Evolutionary conservation across 2,329 filamentous ascomycete species (phyloP), one percentile per base, ranked within the genome.

Genomic region (Nemania diffusa): DNA sequence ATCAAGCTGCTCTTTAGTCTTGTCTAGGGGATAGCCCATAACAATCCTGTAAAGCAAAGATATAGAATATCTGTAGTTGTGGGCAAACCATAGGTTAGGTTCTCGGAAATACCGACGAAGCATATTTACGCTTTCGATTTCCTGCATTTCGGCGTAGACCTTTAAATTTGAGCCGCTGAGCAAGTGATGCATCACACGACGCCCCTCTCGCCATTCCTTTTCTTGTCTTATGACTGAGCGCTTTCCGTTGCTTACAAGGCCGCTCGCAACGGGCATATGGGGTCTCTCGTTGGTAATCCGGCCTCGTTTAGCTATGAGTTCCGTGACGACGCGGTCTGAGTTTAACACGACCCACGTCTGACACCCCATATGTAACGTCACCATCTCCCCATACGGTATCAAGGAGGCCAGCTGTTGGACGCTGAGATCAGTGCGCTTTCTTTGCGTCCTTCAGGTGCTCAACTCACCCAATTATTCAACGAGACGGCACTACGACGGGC

Each of bases 301-400:
- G 15, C 76, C 75, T 22, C 74, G 72, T 52, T 78, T 79, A 22
- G 69, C 73, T 46, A 80, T 78, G 55, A 80, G 70, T 51, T 80
- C 78, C 0, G 60, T 58, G 20, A 77, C 75, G 1, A 79, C 75
- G 2, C 78, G 74, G 22, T 73, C 64, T 29, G 65, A 74, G 69
- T 81, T 80, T 15, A 80, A 73, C 7, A 79, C 40, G 32, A 80
- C 67, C 78, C 77, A 80, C 3, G 77, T 79, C 62, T 76, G 75
- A 13, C 68, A 69, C 1, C 72, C 71, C 48, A 72, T 59, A 46
- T 69, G 67, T 1, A 73, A 48, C 13, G 71, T 73, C 22, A 65
- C 67, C 63, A 73, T 69, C 56, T 72, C 71, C 3, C 72, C 71
- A 40, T 72, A 71, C n/a, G n/a, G 57, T 37, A 57, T 58, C 44